Evolutionary conservation across 1,139 yeast species (phyloP).

Genomic region (Magnusiomyces clavatus): DNA sequence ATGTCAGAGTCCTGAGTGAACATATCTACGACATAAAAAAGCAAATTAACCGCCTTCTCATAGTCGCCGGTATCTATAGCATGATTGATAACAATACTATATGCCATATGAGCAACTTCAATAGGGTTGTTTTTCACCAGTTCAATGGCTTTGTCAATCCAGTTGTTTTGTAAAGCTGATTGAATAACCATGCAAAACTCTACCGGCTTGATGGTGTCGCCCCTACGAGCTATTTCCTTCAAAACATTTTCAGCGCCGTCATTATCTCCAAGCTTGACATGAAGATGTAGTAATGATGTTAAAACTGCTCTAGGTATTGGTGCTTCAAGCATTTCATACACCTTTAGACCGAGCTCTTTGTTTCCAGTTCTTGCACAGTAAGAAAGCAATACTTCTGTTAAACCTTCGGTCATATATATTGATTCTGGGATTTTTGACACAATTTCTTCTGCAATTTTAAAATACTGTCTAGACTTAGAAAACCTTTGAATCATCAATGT

Average conservation of each 20-base stretch:
- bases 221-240: conserved; percentile 25
- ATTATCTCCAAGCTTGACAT: conserved; percentile 35
- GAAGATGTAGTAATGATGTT: conserved; percentile 35
- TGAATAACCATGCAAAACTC: conserved; percentile 22
- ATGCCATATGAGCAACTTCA: conserved; percentile 10
- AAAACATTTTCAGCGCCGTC: conserved; percentile 37
- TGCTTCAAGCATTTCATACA: conserved; percentile 18
- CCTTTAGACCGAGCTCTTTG: conserved; percentile 19
- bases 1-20: background rate
- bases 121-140: conserved; percentile 13
- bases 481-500: conserved; percentile 21
- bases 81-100: conserved; percentile 10
- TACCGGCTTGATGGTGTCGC: conserved; percentile 15
- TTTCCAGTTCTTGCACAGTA: conserved; percentile 21
- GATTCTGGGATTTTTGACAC: conserved; percentile 24
- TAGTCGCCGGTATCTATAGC: conserved; percentile 15
- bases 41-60: background rate
- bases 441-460: conserved; percentile 20
- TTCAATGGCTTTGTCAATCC: conserved; percentile 12
- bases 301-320: conserved; percentile 26
- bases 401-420: conserved; percentile 19
- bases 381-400: conserved; percentile 23
- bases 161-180: conserved; percentile 16
- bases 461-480: conserved; percentile 18
- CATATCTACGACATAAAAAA: too few relatives aligned